These are phyloP conservation scores for Coprinopsis marcescibilis DNA, from an alignment of 768 basidiomycete species.

Conservation along the genomic window DNA sequence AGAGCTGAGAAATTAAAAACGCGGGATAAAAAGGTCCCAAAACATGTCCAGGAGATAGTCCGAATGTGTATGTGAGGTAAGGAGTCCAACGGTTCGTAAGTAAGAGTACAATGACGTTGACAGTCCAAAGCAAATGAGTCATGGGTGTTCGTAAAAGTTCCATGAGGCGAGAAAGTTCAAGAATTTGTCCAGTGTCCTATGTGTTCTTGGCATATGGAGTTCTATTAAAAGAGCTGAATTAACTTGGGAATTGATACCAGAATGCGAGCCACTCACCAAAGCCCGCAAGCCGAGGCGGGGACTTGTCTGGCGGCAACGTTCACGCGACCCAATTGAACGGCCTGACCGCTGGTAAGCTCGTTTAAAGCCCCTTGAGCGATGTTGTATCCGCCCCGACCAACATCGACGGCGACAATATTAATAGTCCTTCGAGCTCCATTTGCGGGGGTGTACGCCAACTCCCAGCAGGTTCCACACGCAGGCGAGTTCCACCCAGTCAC, in stretches of 20 bases:
- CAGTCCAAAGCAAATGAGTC: background rate
- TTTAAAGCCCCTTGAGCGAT: slow-evolving; percentile 52
- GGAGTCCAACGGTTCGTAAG: background rate
- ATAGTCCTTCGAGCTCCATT: slow-evolving; percentile 29
- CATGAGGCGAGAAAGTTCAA: background rate
- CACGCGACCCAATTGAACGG: slow-evolving; percentile 5
- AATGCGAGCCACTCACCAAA: background rate
- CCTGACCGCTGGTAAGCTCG: slow-evolving; percentile 31
- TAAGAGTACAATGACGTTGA: background rate
- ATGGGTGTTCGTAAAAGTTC: background rate
- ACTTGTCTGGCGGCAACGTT: slow-evolving; percentile 5
- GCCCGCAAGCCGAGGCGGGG: slow-evolving; percentile 8
- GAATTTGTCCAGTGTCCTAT: background rate
- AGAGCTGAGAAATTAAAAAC: background rate
- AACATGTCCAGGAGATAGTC: background rate
- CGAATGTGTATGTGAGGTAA: no score
- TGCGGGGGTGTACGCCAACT: slow-evolving; percentile 39
- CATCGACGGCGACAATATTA: slow-evolving; percentile 49
- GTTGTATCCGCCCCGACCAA: slow-evolving; percentile 41
- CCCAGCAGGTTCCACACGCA: slow-evolving; percentile 58
- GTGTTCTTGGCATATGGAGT: background rate
- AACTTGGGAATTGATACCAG: background rate
- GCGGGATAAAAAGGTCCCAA: background rate
- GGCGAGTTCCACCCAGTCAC: slow-evolving; percentile 46
- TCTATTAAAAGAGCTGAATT: background rate